These are phyloP conservation scores for Auriscalpium orientale DNA, from an alignment of 768 basidiomycete species.

Conservation along the genomic window DNA sequence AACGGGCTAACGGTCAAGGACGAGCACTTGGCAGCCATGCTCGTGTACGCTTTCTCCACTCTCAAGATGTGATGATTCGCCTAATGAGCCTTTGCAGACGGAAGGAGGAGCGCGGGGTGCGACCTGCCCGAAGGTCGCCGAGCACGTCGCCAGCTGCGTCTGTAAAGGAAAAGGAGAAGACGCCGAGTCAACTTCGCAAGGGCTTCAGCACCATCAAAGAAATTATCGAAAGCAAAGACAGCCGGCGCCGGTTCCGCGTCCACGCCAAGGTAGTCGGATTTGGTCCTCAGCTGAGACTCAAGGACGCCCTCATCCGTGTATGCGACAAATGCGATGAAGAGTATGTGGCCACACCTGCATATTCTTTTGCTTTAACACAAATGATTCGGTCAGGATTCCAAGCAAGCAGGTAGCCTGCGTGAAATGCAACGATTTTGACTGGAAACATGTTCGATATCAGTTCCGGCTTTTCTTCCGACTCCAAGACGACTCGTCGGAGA, in stretches of 20 bases:
- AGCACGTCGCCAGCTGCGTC: too few species aligned
- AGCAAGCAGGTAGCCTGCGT: neutral
- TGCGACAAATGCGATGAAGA: slow-evolving; percentile 7
- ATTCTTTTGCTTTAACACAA: neutral
- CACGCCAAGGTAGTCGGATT: slow-evolving; percentile 12
- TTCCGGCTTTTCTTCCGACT: slow-evolving; percentile 11
- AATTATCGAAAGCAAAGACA: slow-evolving; percentile 1
- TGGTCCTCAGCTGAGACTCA: slow-evolving; percentile 3
- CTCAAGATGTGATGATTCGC: neutral
- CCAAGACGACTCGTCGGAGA: slow-evolving; percentile 6
- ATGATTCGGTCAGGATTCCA: slow-evolving; percentile 6
- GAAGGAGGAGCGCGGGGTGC: neutral
- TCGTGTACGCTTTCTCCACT: slow-evolving; percentile 2
- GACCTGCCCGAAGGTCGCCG: too few species aligned
- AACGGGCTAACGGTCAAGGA: slow-evolving; percentile 6
- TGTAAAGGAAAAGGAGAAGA: neutral
- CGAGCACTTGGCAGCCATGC: slow-evolving; percentile 2
- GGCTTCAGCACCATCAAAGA: slow-evolving; percentile 6
- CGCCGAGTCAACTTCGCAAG: neutral
- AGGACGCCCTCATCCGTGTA: neutral
- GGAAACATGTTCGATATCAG: neutral
- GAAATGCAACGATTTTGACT: neutral
- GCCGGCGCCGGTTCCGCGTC: slow-evolving; percentile 6
- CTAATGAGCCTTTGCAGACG: slow-evolving; percentile 1
- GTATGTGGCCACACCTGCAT: neutral